Evolutionary conservation across 108 stramenopile species (phyloP).

Genomic region (Stephanodiscus minutulus): DNA sequence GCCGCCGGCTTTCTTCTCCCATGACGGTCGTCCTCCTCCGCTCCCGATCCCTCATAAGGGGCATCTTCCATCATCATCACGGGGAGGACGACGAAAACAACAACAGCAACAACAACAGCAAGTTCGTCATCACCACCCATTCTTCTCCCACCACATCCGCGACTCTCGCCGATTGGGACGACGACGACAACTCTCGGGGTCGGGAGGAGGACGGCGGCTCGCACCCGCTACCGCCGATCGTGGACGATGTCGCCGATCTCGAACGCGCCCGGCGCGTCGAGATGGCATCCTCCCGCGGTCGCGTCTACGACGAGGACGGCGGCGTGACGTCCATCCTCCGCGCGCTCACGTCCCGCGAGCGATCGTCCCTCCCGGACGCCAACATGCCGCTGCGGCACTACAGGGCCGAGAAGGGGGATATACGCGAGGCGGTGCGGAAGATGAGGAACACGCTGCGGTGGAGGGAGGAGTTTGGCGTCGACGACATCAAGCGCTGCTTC

Average conservation of each 20-base stretch:
- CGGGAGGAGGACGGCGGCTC: background rate
- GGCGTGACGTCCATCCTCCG: constrained; percentile 52
- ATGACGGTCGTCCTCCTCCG: background rate
- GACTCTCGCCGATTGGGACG: background rate
- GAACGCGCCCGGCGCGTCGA: constrained; percentile 24
- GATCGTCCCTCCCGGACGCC: constrained; percentile 55
- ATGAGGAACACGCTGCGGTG: constrained; percentile 75
- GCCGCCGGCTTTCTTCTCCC: too few species aligned
- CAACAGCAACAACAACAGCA: background rate
- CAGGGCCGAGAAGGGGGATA: constrained; percentile 80
- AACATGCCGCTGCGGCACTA: constrained; percentile 80
- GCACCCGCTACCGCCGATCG: background rate
- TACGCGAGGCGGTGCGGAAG: constrained; percentile 63
- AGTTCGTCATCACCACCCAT: background rate
- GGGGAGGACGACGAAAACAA: background rate
- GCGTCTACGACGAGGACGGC: constrained; percentile 41
- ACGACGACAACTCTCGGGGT: background rate
- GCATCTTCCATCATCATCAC: background rate
- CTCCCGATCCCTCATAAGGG: background rate
- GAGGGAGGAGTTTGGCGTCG: constrained; percentile 83
- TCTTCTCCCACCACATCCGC: background rate
- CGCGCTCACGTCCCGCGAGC: constrained; percentile 59
- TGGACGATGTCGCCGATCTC: constrained; percentile 31
- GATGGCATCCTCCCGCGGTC: constrained; percentile 21
- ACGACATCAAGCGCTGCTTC: constrained; percentile 50